Evolutionary conservation across 2,329 filamentous ascomycete species (phyloP).

Genomic region (Colletotrichum coccodes): DNA sequence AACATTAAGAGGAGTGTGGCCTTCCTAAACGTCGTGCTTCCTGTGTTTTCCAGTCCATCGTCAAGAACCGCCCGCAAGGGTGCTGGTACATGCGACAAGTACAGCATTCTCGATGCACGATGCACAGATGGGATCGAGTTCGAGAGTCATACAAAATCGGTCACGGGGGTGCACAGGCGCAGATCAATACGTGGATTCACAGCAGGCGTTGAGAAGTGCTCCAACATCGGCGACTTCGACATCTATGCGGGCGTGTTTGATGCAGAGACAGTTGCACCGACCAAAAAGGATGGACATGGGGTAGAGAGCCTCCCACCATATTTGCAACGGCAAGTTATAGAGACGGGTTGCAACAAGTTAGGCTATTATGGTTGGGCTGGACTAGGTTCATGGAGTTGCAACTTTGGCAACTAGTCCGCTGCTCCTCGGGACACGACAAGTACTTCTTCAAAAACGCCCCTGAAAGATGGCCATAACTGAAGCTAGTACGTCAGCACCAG

Average conservation of each 20-base stretch:
- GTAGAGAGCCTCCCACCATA: too few species aligned
- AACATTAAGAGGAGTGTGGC: background rate
- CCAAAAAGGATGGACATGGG: constrained; percentile 50
- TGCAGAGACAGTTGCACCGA: constrained; percentile 47
- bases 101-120: background rate
- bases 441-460: constrained; percentile 51
- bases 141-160: background rate
- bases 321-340: too few species aligned
- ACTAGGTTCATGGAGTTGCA: constrained; percentile 26
- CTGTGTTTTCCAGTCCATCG: background rate
- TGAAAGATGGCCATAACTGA: constrained; percentile 36
- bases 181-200: background rate
- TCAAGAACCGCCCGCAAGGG: background rate
- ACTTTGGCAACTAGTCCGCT: constrained; percentile 4
- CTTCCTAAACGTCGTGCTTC: background rate
- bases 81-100: background rate
- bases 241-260: constrained; percentile 56
- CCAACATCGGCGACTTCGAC: constrained; percentile 34
- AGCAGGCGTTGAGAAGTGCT: constrained; percentile 2
- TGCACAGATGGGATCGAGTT: background rate
- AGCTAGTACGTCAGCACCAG: constrained; percentile 36
- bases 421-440: constrained; percentile 55
- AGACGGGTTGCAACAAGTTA: constrained; percentile 45
- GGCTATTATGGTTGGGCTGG: constrained; percentile 44
- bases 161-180: background rate